Evolutionary conservation across 2,329 filamentous ascomycete species (phyloP).

Genomic region (Sporothrix curviconia): DNA sequence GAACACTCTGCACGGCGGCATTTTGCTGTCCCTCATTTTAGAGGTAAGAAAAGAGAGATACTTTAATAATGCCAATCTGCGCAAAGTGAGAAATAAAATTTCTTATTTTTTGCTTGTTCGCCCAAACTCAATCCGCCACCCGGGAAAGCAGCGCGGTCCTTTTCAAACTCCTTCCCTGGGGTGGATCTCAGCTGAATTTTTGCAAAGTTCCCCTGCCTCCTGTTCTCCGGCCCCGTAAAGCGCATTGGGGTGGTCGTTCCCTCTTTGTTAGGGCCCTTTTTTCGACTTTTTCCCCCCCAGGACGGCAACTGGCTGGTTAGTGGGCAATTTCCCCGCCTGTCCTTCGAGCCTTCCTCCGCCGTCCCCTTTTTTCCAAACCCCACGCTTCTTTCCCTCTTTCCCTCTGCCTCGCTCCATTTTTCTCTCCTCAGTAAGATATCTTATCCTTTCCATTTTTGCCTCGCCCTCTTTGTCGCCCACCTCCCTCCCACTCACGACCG

Average conservation of each 20-base stretch:
- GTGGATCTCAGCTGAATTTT: neutral
- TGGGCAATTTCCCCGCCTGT: too few species aligned
- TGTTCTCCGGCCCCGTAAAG: neutral
- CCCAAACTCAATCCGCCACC: too few species aligned
- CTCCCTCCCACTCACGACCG: neutral
- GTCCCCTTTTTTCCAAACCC: neutral
- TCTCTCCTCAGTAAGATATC: neutral
- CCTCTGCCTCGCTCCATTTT: neutral
- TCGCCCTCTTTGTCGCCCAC: neutral
- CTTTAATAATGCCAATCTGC: too few species aligned
- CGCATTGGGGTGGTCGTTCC: neutral
- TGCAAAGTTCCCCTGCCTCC: neutral
- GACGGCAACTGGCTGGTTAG: neutral
- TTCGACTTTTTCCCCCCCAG: conserved; percentile 5
- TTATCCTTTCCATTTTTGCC: neutral
- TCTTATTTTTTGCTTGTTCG: too few species aligned
- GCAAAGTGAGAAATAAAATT: too few species aligned
- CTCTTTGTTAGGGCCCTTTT: neutral
- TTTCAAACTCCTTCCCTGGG: neutral
- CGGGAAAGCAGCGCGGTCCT: too few species aligned
- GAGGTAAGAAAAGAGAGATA: too few species aligned
- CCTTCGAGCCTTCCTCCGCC: neutral
- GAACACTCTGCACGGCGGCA: neutral
- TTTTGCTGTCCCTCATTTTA: conserved; percentile 1
- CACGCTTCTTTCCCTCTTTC: conserved; percentile 4